Conservation (phyloP, 2,329 filamentous ascomycete genomes). For the Penicillium frequentans region DNA sequence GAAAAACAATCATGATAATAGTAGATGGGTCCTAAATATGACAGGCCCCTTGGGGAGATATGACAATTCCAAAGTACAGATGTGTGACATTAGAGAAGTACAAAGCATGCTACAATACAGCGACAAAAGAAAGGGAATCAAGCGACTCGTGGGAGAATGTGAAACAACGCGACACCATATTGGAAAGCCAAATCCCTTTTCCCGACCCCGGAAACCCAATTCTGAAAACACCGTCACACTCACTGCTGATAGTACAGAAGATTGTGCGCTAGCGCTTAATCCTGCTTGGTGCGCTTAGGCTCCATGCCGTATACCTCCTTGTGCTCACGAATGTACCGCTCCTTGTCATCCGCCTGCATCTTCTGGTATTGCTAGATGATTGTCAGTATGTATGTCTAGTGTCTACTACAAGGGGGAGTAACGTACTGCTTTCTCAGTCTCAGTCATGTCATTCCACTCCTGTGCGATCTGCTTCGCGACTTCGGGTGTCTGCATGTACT, state of each 20-base stretch:
- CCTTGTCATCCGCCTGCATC: slow-evolving; percentile 25
- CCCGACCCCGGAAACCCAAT: background rate
- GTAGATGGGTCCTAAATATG: background rate
- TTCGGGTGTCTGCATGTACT: slow-evolving; percentile 45
- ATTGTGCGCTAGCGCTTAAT: background rate
- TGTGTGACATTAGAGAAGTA: background rate
- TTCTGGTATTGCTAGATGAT: slow-evolving; percentile 6
- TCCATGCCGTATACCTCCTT: slow-evolving; percentile 36
- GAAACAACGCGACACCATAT: slow-evolving; percentile 8
- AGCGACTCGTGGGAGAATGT: slow-evolving; percentile 3
- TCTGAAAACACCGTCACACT: slow-evolving; percentile 2
- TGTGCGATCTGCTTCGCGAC: slow-evolving; percentile 9
- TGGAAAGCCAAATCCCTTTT: slow-evolving; percentile 8
- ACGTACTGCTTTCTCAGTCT: slow-evolving; percentile 39
- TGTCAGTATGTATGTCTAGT: background rate
- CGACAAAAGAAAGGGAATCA: slow-evolving; percentile 15
- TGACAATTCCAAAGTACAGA: background rate
- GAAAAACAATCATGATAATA: background rate
- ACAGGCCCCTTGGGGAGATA: background rate
- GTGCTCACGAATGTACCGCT: slow-evolving; percentile 38
- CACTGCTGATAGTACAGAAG: slow-evolving; percentile 3
- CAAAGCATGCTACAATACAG: slow-evolving; percentile 15
- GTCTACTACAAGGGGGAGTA: background rate
- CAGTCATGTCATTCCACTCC: slow-evolving; percentile 30
- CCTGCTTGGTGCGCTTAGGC: background rate